Evolutionary conservation across 345 rosid species (phyloP), one percentile per base, ranked within the genome.

Genomic region (Euphorbia lathyris): DNA sequence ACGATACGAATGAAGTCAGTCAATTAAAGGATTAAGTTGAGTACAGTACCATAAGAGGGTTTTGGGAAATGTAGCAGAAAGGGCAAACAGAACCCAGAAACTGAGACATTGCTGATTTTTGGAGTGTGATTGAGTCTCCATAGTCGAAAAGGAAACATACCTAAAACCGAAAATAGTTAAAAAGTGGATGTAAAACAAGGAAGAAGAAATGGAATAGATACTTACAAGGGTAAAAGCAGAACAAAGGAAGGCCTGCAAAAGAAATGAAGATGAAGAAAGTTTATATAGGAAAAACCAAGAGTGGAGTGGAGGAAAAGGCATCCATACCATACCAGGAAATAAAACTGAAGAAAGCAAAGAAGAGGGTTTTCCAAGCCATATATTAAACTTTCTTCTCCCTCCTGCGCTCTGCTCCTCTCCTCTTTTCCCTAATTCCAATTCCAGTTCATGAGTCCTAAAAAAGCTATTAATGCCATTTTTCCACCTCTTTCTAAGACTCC

Each of bases 241-340:
- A 78, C 47, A 51, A 76, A 66, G n/a, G 85, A 53, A 57, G 85
- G 78, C 82, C 85, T 81, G 80, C 50, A 78, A 38, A 66, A 45
- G 36, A 64, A 34, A 34, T 34, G 7, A 34, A 34, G 4, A 34
- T 34, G 7, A 34, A 34, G 4, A 34, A 34, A 34, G 38, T 34
- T 2, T 7, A 34, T 34, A 34, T n/a, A 51, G 60, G 48, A 45
- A 19, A 11, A n/a, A 20, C 11, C 22, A 51, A 2, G 17, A 32
- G 19, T 51, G 27, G 8, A 17, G 16, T 23, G 32, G n/a, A 16
- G 47, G 0, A 34, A 50, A 32, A 38, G 34, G 19, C 38, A 34
- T 34, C 4, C 4, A 3, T 51, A 19, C 29, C 53, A 55, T 68
- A 81, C 84, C 79, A 69, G 27, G 77, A 68, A 16, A 81, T 42